phyloP scores from a whole-genome alignment of 805 yeast genomes.

The Henningerozyma blattae region DNA sequence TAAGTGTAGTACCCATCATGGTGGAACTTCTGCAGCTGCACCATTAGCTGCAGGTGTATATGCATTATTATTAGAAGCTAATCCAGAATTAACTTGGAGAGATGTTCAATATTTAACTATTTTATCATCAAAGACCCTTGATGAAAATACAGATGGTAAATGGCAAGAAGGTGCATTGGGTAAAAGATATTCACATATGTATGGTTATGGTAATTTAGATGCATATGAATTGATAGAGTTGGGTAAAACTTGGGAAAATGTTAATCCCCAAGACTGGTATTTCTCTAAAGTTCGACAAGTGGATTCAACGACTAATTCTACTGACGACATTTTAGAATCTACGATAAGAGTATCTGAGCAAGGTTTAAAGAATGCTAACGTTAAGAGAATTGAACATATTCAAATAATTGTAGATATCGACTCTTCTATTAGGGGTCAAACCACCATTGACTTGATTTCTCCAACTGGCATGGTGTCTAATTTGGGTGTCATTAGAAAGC shows the following conservation, averaged over 20 bases:
- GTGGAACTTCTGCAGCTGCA: conserved; percentile 98
- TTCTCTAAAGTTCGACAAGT: conserved; percentile 36
- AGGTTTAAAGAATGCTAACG: conserved; percentile 41
- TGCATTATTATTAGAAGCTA: conserved; percentile 67
- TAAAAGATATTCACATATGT: conserved; percentile 65
- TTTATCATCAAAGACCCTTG: conserved; percentile 54
- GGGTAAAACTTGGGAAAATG: conserved; percentile 68
- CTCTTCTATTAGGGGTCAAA: conserved; percentile 55
- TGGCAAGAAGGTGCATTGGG: conserved; percentile 67
- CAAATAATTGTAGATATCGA: conserved; percentile 66
- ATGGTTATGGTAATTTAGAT: conserved; percentile 89
- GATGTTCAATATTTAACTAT: conserved; percentile 83
- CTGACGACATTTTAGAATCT: conserved; percentile 22
- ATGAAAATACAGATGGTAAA: conserved; percentile 50
- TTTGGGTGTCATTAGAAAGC: conserved; percentile 54
- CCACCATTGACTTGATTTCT: conserved; percentile 51
- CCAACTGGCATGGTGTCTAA: conserved; percentile 68
- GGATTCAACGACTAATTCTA: conserved; percentile 13
- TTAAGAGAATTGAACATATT: conserved; percentile 74
- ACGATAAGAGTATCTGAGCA: conserved; percentile 35
- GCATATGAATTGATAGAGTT: conserved; percentile 60
- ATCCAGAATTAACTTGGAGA: conserved; percentile 89
- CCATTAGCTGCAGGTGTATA: conserved; percentile 97
- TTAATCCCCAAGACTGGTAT: conserved; percentile 87
- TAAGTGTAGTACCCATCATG: conserved; percentile 64